These are phyloP conservation scores for Colletotrichum theobromicola DNA, from an alignment of 2,329 filamentous ascomycete species.

Conservation along the genomic window DNA sequence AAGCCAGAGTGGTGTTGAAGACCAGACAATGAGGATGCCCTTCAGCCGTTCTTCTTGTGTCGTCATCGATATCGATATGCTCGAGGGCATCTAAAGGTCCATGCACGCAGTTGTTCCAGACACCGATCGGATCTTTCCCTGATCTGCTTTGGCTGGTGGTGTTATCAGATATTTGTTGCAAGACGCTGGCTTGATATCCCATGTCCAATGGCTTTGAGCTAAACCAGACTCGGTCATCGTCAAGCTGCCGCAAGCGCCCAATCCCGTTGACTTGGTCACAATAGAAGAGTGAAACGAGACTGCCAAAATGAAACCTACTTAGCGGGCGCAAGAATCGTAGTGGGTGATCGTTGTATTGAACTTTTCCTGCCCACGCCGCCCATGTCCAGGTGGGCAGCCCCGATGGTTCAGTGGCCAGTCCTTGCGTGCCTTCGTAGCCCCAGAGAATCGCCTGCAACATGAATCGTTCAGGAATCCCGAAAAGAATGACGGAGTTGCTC, in stretches of 20 bases:
- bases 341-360: background rate
- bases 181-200: background rate
- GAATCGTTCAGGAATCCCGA: background rate
- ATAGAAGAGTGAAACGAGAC: background rate
- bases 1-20: background rate
- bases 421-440: background rate
- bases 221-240: background rate
- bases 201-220: background rate
- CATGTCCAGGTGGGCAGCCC: background rate
- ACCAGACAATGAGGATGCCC: background rate
- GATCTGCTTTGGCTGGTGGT: background rate
- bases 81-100: background rate
- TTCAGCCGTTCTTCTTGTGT: background rate
- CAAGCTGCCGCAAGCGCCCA: background rate
- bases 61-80: background rate
- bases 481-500: background rate
- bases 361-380: background rate
- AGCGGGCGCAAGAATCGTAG: background rate
- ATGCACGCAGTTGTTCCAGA: background rate
- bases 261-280: background rate
- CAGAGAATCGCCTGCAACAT: background rate
- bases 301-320: background rate
- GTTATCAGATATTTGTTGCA: background rate
- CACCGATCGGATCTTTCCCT: background rate
- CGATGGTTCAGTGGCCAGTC: rapidly evolving